Conservation (phyloP, 2,329 filamentous ascomycete species). For the Macrophomina tecta region DNA sequence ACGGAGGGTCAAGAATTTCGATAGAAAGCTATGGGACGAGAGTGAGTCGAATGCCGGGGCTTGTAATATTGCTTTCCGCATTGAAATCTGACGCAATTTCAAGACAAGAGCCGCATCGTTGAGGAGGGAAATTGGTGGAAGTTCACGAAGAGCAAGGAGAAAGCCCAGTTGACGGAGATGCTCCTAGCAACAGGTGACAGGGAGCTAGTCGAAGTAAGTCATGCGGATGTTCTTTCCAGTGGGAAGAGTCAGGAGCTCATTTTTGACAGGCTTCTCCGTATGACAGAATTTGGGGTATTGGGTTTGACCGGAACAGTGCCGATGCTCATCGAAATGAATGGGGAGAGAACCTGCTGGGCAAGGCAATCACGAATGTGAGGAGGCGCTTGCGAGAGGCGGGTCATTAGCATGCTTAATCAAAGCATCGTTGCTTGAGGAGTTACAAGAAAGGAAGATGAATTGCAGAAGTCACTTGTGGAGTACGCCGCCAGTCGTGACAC, state of each 20-base stretch:
- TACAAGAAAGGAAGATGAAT: too few species aligned
- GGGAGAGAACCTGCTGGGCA: constrained; percentile 70
- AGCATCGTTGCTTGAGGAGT: background rate
- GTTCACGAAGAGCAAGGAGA: constrained; percentile 53
- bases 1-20: constrained; percentile 60
- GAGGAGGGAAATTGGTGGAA: constrained; percentile 64
- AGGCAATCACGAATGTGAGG: constrained; percentile 66
- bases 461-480: background rate
- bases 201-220: constrained; percentile 66
- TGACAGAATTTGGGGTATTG: constrained; percentile 71
- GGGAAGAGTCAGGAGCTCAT: background rate
- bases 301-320: constrained; percentile 61
- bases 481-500: background rate
- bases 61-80: background rate
- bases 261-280: constrained; percentile 33
- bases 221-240: background rate
- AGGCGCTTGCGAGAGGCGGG: constrained; percentile 49
- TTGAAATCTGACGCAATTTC: background rate
- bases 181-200: constrained; percentile 65
- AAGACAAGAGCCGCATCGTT: constrained; percentile 55
- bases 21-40: constrained; percentile 57
- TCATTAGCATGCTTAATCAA: background rate
- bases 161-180: constrained; percentile 52
- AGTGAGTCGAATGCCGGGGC: constrained; percentile 31
- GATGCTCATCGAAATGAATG: constrained; percentile 56